A percentile compares a stretch with the other conserved stretches of the same genome.
Evolutionary conservation across 345 rosid genomes (phyloP).

Genomic region (Populus euphratica): DNA sequence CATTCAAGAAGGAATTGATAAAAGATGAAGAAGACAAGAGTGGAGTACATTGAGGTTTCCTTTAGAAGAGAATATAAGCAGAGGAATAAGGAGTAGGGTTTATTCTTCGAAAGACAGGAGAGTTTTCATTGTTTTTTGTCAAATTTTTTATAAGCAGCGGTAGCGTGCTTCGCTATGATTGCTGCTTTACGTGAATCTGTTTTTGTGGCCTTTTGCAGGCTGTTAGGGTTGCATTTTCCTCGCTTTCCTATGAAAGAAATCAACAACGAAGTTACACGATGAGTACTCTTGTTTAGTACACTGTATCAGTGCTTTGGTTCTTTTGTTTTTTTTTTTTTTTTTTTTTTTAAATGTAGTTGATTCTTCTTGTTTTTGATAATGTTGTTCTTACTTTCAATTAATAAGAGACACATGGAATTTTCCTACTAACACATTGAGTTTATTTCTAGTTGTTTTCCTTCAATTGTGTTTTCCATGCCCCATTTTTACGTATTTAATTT

Average conservation of each 20-base stretch:
- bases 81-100: neutral
- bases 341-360: neutral
- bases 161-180: too few relatives aligned
- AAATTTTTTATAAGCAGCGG: too few relatives aligned
- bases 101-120: neutral
- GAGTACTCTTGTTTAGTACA: neutral
- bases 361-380: neutral
- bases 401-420: neutral
- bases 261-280: neutral
- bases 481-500: too few relatives aligned
- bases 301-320: too few relatives aligned
- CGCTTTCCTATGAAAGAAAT: neutral
- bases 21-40: neutral
- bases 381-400: neutral
- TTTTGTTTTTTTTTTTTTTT: neutral
- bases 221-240: neutral
- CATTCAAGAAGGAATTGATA: constrained; percentile 11
- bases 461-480: too few relatives aligned
- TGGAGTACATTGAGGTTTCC: neutral
- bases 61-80: neutral
- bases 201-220: neutral
- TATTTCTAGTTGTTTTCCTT: neutral
- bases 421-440: neutral
- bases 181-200: neutral
- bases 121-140: neutral